Evolutionary conservation across 495 filamentous ascomycete genomes (phyloP), one percentile per base, ranked within the genome.

Genomic region (Hypoxylon cercidicola): DNA sequence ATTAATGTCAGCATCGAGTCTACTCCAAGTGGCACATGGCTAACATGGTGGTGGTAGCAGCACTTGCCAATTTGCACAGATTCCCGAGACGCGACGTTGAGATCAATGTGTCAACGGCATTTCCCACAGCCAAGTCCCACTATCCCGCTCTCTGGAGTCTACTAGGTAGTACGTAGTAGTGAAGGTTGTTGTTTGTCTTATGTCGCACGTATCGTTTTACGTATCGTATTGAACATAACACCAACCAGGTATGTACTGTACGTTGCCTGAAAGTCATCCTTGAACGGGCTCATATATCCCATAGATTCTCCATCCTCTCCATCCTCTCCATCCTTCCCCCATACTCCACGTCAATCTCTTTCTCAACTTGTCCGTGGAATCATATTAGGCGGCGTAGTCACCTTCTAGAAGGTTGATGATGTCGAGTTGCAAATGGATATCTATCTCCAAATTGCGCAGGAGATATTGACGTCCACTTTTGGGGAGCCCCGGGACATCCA

Each of bases 361-460:
- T 43, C 15, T 15, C 37, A 35, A 32, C 30, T 7, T 32, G 10
- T 7, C 30, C 30, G 39, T 16, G 49, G 47, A 53, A 51, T n/a
- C 50, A 62, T 47, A 20, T 19, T 52, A 40, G 21, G 18, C n/a
- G 6, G 35, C 21, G 12, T 40, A 32, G 55, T 57, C 34, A 21
- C 51, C 50, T 69, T 69, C 66, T 64, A 69, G 66, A 69, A 69
- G 62, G 34, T 58, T 41, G 52, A 58, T 60, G 52, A 55, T 66
- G 56, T 61, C 52, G 52, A 64, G 60, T 68, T 56, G 49, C 32
- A 40, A 60, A 60, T 48, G 40, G 23, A 66, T 47, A 61, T 61
- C 59, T 55, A 61, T 62, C 67, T 59, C 58, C 63, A 73, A 73
- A 71, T 73, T 72, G 55, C 66, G 67, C 71, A 74, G 64, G 69